A percentile compares a stretch with the other conserved stretches of the same genome.
These are phyloP conservation scores for Paramecium pentaurelia DNA, from an alignment of 73 alveolate genomes.

Conservation along the genomic window DNA sequence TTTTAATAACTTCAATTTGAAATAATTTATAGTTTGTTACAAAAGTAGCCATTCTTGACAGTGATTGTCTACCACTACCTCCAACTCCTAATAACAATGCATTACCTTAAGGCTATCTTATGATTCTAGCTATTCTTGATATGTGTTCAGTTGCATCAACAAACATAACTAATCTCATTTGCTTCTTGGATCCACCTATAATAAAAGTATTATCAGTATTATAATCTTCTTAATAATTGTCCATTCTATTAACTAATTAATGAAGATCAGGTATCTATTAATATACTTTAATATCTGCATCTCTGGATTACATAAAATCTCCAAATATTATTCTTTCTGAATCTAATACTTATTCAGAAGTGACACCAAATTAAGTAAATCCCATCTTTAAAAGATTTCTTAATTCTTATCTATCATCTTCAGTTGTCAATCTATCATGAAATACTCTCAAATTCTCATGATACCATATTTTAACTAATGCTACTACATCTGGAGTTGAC, in stretches of 20 bases:
- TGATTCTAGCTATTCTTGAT: conserved; percentile 97
- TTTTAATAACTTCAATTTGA: conserved; percentile 98
- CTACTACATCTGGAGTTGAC: conserved; percentile 61
- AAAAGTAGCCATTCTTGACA: conserved; percentile 95
- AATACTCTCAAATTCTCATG: conserved; percentile 98
- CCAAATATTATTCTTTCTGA: conserved; percentile 97
- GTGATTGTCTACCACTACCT: conserved; percentile 98
- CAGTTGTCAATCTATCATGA: conserved; percentile 91
- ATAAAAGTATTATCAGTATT: conserved; percentile 57
- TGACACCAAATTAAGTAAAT: conserved; percentile 64
- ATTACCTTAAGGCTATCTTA: conserved; percentile 98
- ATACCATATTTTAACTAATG: conserved; percentile 96
- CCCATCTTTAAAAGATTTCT: conserved; percentile 73
- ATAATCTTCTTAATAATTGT: conserved; percentile 57
- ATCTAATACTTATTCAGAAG: conserved; percentile 60
- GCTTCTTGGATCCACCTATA: conserved; percentile 64
- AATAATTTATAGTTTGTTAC: conserved; percentile 92
- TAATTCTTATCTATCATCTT: conserved; percentile 82
- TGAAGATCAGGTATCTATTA: conserved; percentile 34
- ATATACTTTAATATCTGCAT: conserved; percentile 43
- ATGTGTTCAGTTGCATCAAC: conserved; percentile 99
- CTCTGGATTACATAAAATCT: conserved; percentile 73
- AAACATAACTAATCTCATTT: conserved; percentile 98
- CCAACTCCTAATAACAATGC: conserved; percentile 99
- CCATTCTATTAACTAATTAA: conserved; percentile 51